Evolutionary conservation across 164 flowering plant genomes (phyloP), one percentile per base, ranked within the genome.

Genomic region (Warburgia ugandensis): DNA sequence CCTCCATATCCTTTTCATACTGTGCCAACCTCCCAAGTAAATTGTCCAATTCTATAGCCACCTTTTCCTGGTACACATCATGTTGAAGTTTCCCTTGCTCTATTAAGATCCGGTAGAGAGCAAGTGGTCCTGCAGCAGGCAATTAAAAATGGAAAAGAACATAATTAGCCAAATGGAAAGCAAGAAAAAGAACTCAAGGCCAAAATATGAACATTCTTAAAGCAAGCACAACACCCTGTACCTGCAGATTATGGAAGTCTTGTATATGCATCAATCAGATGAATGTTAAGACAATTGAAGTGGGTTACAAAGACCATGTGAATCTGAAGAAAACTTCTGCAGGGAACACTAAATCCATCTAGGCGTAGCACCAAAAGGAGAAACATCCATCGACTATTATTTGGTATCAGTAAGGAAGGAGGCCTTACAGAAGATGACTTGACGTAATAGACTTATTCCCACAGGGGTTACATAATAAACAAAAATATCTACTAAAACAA

Each of bases 1-100:
- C 83, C 60, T 81, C 75, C 98, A 92, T 92, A 35, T 87, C 88
- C 54, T 69, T 77, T 67, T 87, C 92, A 67, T 87, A 92, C 29
- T 80, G 75, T 55, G 83, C 73, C 73, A 92, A 72, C 56, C 91
- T 83, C 62, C 76, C 77, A 16, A 83, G 74, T 45, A 92, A 60
- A 51, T 73, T 77, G 35, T 83, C 79, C 55, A 92, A 73, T 56
- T 84, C 80, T 27, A 45, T 12, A 54, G 95, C 98, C 57, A 92
- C 86, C 36, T 56, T 72, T 63, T 92, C 96, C 64, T 92, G 98
- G 68, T 75, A 57, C 46, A 81, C 71, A 65, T 92, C 98, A 67
- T 78, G 68, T 45, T 77, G 78, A 38, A 92, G 75, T 76, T 72
- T 78, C 61, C 96, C 96, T 63, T 75, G 72, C 44, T 76, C 67